Conservation (phyloP, 1,284 basidiomycete genomes). For the Cutaneotrichosporon cyanovorans region DNA sequence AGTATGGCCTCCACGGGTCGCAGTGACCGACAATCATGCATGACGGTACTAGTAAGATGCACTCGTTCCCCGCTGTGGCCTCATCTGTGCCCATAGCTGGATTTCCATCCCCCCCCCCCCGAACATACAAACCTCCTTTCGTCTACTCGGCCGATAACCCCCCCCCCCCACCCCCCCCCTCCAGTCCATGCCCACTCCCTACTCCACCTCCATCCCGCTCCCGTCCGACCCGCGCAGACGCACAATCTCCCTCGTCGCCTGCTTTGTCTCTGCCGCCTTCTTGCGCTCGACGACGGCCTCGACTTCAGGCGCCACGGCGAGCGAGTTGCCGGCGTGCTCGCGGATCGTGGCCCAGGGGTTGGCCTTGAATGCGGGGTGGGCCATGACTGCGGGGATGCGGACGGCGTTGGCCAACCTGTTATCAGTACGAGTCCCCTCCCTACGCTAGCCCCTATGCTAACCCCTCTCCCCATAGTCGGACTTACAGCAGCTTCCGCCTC, state of each 20-base stretch:
- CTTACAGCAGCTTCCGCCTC: slow-evolving; percentile 42
- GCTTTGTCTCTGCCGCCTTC: background rate
- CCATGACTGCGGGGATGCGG: slow-evolving; percentile 39
- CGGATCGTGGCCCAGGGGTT: slow-evolving; percentile 45
- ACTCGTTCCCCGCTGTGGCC: no score
- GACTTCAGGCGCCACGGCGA: slow-evolving; percentile 23
- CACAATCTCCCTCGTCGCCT: slow-evolving; percentile 4
- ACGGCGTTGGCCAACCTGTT: slow-evolving; percentile 29
- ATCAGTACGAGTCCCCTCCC: background rate
- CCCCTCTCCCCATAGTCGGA: background rate
- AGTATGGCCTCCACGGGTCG: no score
- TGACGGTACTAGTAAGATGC: no score
- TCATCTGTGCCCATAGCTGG: no score
- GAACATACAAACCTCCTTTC: no score
- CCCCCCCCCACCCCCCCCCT: no score
- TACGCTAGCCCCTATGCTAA: background rate
- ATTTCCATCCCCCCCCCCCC: no score
- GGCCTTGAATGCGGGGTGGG: slow-evolving; percentile 39
- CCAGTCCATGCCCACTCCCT: no score
- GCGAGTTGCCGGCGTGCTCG: slow-evolving; percentile 39
- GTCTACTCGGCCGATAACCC: no score
- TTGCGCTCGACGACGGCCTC: slow-evolving; percentile 11
- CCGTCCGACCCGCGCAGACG: background rate
- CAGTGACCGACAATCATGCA: no score
- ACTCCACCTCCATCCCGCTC: slow-evolving; percentile 16